phyloP scores from a whole-genome alignment of 148 eudicot genomes.

The Euryodendron excelsum region DNA sequence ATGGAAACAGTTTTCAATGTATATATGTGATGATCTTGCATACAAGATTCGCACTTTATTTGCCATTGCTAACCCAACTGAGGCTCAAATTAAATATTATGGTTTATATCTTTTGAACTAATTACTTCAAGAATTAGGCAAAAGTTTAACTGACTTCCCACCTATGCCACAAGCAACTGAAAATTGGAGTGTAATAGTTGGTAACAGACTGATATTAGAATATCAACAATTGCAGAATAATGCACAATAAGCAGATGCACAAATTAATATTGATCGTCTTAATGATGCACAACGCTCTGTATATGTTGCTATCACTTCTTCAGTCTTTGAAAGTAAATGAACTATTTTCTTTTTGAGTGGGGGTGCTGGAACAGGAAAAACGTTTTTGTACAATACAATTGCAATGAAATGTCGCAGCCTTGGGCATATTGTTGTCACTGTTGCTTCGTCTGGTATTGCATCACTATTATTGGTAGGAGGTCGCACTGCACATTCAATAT shows the following conservation, averaged over 20 bases:
- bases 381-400: no score
- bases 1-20: background rate
- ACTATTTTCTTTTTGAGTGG: no score
- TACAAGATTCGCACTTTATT: background rate
- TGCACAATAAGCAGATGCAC: background rate
- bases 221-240: background rate
- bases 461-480: no score
- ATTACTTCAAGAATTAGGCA: background rate
- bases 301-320: no score
- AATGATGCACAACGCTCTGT: no score
- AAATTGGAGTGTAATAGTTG: background rate
- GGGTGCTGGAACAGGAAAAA: no score
- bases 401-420: no score
- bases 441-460: no score
- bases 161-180: background rate
- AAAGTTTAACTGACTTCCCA: background rate
- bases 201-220: background rate
- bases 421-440: no score
- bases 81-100: background rate
- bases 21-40: background rate
- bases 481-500: no score
- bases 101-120: background rate
- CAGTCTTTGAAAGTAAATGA: no score
- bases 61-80: background rate
- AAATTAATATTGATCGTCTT: background rate